These are phyloP conservation scores for Paraphaeosphaeria minitans DNA, from an alignment of 2,329 filamentous ascomycete species.

Conservation along the genomic window DNA sequence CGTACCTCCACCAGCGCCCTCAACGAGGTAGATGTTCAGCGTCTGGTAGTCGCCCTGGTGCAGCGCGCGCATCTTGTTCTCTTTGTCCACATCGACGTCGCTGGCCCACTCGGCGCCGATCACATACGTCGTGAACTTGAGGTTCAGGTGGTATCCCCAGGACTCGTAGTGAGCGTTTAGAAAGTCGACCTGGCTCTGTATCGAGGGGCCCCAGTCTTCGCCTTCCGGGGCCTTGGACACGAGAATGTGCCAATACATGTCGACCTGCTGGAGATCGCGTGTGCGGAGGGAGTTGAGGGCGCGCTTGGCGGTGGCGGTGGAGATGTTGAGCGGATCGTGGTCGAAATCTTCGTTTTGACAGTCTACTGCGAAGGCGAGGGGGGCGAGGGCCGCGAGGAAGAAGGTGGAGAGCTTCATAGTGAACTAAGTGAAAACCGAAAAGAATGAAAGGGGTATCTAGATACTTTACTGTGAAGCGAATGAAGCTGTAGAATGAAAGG, in stretches of 20 bases:
- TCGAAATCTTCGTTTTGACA: constrained; percentile 22
- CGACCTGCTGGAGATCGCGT: constrained; percentile 15
- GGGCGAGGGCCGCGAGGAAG: constrained; percentile 11
- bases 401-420: constrained; percentile 18
- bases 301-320: constrained; percentile 6
- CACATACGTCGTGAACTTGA: constrained; percentile 16
- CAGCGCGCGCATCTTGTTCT: constrained; percentile 55
- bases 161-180: constrained; percentile 18
- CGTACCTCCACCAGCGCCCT: constrained; percentile 50
- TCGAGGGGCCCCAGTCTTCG: constrained; percentile 13
- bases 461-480: not conserved
- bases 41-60: constrained; percentile 57
- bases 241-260: constrained; percentile 21
- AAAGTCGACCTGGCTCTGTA: constrained; percentile 19
- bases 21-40: constrained; percentile 63
- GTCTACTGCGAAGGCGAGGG: constrained; percentile 8
- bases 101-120: constrained; percentile 22
- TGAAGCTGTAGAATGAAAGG: not conserved
- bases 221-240: constrained; percentile 12
- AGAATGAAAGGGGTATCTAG: constrained; percentile 6
- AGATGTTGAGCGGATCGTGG: constrained; percentile 19
- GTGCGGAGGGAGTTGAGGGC: constrained; percentile 18
- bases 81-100: constrained; percentile 18
- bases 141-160: constrained; percentile 22
- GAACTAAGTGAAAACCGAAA: constrained; percentile 10